phyloP scores from a whole-genome alignment of 768 basidiomycete species.

The Tulasnella sp. region DNA sequence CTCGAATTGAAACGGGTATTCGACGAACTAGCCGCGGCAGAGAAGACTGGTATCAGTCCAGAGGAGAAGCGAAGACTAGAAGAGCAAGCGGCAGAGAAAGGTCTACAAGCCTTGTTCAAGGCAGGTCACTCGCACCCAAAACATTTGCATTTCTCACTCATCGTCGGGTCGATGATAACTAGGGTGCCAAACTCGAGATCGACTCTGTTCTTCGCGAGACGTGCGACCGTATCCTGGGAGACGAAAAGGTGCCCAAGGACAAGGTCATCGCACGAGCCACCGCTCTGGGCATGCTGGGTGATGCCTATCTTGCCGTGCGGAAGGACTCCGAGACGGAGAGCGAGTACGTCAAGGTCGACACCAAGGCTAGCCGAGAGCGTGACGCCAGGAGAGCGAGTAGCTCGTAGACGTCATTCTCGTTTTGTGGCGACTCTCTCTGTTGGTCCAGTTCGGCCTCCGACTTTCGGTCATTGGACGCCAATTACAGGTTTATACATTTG shows the following conservation, averaged over 20 bases:
- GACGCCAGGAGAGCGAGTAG: constrained; percentile 7
- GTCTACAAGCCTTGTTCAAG: constrained; percentile 83
- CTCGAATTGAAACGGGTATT: constrained; percentile 85
- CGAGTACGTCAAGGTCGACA: constrained; percentile 77
- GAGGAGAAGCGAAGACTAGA: constrained; percentile 77
- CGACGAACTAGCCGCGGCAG: constrained; percentile 84
- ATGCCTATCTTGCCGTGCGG: constrained; percentile 59
- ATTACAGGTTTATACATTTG: neutral
- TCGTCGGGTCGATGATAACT: neutral
- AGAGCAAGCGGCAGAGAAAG: constrained; percentile 89
- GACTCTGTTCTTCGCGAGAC: constrained; percentile 83
- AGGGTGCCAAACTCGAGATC: constrained; percentile 87
- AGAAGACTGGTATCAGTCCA: constrained; percentile 65
- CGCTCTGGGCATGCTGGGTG: constrained; percentile 74
- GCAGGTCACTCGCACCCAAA: constrained; percentile 25
- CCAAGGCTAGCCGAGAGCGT: constrained; percentile 24
- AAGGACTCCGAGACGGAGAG: constrained; percentile 51
- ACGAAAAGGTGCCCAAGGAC: constrained; percentile 23
- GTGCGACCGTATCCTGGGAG: constrained; percentile 59
- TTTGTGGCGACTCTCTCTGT: neutral
- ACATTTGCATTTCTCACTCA: neutral
- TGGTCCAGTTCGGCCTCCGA: too few species aligned
- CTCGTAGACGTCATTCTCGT: neutral
- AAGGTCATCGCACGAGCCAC: constrained; percentile 66
- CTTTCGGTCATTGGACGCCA: neutral